Conservation (phyloP, 306 rosid genomes). For the Prunus kanzakura region DNA sequence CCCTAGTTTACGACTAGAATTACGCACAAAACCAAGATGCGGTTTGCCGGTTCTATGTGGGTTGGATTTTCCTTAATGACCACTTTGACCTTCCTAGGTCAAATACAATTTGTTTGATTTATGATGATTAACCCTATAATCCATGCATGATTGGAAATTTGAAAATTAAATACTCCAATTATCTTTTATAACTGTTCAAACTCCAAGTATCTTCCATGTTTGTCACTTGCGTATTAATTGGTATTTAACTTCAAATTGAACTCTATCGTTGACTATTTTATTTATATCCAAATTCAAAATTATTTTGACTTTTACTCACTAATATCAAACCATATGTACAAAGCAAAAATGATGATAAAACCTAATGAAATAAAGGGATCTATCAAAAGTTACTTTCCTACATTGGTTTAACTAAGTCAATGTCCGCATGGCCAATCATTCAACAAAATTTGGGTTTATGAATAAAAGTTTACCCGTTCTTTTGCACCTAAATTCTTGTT, state of each 20-base stretch:
- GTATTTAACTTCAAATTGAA: background rate
- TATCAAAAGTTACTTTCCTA: too few species aligned
- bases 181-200: background rate
- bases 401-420: too few species aligned
- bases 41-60: background rate
- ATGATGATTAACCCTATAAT: background rate
- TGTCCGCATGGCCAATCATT: too few species aligned
- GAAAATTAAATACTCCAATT: background rate
- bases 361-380: too few species aligned
- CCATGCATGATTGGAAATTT: background rate
- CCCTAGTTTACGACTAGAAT: slow-evolving; percentile 9
- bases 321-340: too few species aligned
- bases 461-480: too few species aligned
- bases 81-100: background rate
- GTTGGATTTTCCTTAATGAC: background rate
- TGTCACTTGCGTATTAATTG: background rate
- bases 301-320: too few species aligned
- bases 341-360: too few species aligned
- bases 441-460: too few species aligned
- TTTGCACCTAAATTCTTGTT: too few species aligned
- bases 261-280: background rate
- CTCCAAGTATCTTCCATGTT: background rate
- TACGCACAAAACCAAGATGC: background rate
- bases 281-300: background rate
- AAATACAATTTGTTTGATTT: background rate